Conservation (phyloP, 257 asterid species). For the Solanum pimpinellifolium region DNA sequence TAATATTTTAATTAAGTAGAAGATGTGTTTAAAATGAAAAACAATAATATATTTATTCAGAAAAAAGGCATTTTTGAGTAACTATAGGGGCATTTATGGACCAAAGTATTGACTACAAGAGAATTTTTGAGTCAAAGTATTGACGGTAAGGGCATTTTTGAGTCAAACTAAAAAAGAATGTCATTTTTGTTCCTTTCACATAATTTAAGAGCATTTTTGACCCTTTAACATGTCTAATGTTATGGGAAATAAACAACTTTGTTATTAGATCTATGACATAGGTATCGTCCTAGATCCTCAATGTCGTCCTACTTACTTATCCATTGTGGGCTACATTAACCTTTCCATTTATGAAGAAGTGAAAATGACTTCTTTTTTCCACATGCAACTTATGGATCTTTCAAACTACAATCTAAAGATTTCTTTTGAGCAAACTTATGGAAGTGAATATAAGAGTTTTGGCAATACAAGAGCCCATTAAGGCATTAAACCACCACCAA, state of each 20-base stretch:
- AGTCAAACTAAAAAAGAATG: too few relatives aligned
- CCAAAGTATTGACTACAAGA: too few relatives aligned
- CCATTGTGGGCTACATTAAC: not conserved
- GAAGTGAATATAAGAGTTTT: conserved; percentile 13
- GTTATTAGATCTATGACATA: not conserved
- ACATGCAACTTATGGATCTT: not conserved
- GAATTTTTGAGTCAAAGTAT: too few relatives aligned
- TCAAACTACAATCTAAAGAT: not conserved
- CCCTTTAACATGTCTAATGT: too few relatives aligned
- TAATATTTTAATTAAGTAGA: too few relatives aligned
- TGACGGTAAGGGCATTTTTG: too few relatives aligned
- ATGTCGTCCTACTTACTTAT: not conserved
- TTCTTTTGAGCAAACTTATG: not conserved
- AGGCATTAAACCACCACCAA: conserved; percentile 29
- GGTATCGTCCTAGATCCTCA: not conserved
- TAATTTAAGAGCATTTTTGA: too few relatives aligned
- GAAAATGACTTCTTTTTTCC: not conserved
- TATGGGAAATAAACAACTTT: not conserved
- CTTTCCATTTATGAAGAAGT: not conserved
- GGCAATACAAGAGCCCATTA: conserved; percentile 26
- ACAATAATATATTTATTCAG: too few relatives aligned
- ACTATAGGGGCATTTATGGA: too few relatives aligned
- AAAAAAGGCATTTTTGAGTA: too few relatives aligned
- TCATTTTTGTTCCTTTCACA: too few relatives aligned
- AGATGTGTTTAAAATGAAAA: too few relatives aligned